phyloP scores from a whole-genome alignment of 2,329 filamentous ascomycete genomes.

The Fusarium chuoi region DNA sequence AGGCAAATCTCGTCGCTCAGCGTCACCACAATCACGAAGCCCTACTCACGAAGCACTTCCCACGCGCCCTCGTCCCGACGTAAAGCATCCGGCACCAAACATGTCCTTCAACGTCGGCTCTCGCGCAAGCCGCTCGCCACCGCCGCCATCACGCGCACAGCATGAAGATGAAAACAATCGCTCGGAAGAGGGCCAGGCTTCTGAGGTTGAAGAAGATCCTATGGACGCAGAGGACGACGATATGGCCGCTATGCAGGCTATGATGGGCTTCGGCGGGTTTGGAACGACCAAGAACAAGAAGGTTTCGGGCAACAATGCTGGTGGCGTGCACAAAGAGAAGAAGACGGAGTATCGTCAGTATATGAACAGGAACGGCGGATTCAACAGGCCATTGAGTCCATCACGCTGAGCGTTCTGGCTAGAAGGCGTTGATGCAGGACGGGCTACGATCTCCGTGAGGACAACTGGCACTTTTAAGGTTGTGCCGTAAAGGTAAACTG shows the following conservation, averaged over 20 bases:
- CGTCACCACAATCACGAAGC: conserved; percentile 47
- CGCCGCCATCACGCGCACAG: conserved; percentile 8
- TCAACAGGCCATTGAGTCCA: conserved; percentile 81
- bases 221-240: conserved; percentile 67
- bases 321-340: conserved; percentile 89
- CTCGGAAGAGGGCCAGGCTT: conserved; percentile 18
- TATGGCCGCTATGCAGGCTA: conserved; percentile 77
- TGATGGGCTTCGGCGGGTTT: conserved; percentile 93
- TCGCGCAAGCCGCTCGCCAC: conserved; percentile 43
- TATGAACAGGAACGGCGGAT: conserved; percentile 87
- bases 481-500: not conserved
- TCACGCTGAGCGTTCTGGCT: conserved; percentile 46
- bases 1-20: conserved; percentile 51
- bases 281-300: conserved; percentile 89
- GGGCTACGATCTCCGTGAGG: conserved; percentile 3
- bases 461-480: not conserved
- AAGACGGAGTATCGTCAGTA: conserved; percentile 96
- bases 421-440: not conserved
- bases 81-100: conserved; percentile 30
- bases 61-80: conserved; percentile 48
- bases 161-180: conserved; percentile 30
- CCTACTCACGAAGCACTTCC: conserved; percentile 46
- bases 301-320: conserved; percentile 86
- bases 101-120: conserved; percentile 51
- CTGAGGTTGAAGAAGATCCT: conserved; percentile 26